A percentile compares a stretch with the other conserved stretches of the same genome.
phyloP scores from a whole-genome alignment of 495 filamentous ascomycete genomes.

The Evansstolkia leycettana region DNA sequence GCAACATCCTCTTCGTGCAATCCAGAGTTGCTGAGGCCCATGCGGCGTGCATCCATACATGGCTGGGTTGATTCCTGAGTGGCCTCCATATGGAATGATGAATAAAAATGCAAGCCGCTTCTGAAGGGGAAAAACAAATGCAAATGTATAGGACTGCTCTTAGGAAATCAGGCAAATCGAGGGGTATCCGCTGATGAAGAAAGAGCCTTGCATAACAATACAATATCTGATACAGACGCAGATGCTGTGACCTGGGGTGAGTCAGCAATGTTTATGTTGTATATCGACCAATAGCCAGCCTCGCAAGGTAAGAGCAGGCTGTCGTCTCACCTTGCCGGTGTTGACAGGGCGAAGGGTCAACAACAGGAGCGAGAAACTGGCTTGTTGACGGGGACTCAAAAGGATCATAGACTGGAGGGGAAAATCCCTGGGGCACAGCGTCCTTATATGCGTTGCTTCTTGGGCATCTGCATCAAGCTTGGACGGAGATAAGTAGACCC shows the following conservation, averaged over 20 bases:
- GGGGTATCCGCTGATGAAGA: constrained; percentile 13
- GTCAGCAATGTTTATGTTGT: constrained; percentile 5
- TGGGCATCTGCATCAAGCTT: too few species aligned
- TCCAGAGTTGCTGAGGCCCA: constrained; percentile 64
- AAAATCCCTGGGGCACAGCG: too few species aligned
- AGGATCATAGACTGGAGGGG: too few species aligned
- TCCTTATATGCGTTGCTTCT: too few species aligned
- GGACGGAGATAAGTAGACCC: too few species aligned
- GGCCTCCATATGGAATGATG: constrained; percentile 24
- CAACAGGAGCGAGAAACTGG: too few species aligned
- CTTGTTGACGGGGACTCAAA: too few species aligned
- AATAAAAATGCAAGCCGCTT: constrained; percentile 7
- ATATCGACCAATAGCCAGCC: too few species aligned
- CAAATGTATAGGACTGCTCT: too few species aligned
- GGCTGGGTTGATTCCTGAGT: constrained; percentile 71
- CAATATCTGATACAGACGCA: constrained; percentile 8
- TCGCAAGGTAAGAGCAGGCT: not conserved
- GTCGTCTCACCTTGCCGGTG: not conserved
- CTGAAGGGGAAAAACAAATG: constrained; percentile 4
- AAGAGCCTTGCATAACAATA: constrained; percentile 8
- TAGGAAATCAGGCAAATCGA: constrained; percentile 6
- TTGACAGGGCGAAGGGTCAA: not conserved
- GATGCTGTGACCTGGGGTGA: constrained; percentile 4
- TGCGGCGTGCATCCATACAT: constrained; percentile 63
- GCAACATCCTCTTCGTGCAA: constrained; percentile 67